Base-by-base conservation (phyloP, 2,329 filamentous ascomycete genomes). In the Paraconiothyrium sp. region DNA sequence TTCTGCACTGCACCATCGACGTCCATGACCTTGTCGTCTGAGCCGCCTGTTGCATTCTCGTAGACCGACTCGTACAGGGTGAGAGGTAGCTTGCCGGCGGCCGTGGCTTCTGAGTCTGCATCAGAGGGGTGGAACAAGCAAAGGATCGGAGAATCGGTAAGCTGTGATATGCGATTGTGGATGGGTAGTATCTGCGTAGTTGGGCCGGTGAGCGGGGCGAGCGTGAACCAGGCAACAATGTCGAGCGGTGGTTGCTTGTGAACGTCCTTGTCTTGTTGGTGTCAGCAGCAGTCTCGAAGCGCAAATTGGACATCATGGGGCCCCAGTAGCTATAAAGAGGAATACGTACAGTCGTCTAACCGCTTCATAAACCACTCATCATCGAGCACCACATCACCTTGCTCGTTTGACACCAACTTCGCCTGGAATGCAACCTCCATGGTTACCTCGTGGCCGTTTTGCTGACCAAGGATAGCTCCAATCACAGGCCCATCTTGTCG, bases 371-470 rank as follows among this genome's bases (percentile, higher is more conserved):
- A 97, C 88, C 92, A 96, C 3, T 81, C 81, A 57, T 84, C 79
- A 67, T 94, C 87, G 9, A 97, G 80, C 35, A 87, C 77, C 46
- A 89, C 84, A 48, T 88, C 83, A 35, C 86, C 88, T 47, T 88
- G 83, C 8, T 73, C 68, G 37, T 80, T 73, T 35, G 77, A 75
- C 1, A 69, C 67, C 34, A 79, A 70, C 64, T 90, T 88, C 77
- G 91, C 93, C 74, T 97, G 93, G 75, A 97, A 98, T 4, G 92
- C 93, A 82, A 97, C 90, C 78, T 98, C 94, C 67, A 97, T 89
- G 10, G 92, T 97, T 71, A 97, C 90, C 72, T 94, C 90, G 60
- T 93, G 90, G 22, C 94, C 94, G 83, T 93, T 92, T 71, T 97
- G 94, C 74, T 95, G 92, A 16, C 95, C 95, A 6, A 99, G 81